These are phyloP conservation scores for Pholiota adiposa DNA, from an alignment of 1,284 basidiomycete genomes.

Conservation along the genomic window DNA sequence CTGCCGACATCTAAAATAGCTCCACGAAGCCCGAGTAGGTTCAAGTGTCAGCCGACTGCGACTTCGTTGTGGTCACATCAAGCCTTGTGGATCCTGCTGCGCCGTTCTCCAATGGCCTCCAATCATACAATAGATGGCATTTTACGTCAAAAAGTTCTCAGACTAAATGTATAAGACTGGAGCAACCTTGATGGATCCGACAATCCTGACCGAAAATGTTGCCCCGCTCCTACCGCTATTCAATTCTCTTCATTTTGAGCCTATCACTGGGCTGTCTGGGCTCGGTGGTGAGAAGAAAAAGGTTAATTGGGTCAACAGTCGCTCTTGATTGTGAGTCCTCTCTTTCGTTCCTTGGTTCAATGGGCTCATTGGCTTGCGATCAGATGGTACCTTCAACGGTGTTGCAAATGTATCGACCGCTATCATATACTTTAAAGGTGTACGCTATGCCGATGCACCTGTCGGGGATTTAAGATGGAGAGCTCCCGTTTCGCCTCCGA, in stretches of 20 bases:
- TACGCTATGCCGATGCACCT: slow-evolving; percentile 45
- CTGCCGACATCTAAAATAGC: background rate
- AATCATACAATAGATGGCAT: background rate
- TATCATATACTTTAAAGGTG: slow-evolving; percentile 38
- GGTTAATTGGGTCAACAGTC: slow-evolving; percentile 23
- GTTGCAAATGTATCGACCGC: slow-evolving; percentile 30
- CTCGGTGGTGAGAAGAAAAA: background rate
- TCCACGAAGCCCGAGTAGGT: background rate
- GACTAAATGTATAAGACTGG: background rate
- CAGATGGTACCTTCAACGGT: slow-evolving; percentile 44
- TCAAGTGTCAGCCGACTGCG: background rate
- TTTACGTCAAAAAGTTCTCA: background rate
- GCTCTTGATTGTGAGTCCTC: slow-evolving; percentile 32
- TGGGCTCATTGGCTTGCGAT: background rate
- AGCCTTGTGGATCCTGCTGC: background rate
- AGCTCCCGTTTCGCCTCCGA: slow-evolving; percentile 42
- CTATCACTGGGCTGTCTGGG: background rate
- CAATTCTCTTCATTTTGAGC: background rate
- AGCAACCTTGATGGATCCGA: background rate
- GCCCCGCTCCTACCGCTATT: background rate
- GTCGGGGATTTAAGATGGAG: slow-evolving; percentile 40
- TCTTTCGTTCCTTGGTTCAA: too few species aligned
- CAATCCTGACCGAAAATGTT: background rate
- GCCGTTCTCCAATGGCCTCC: background rate
- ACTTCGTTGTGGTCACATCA: background rate